A percentile compares a stretch with the other conserved stretches of the same genome.
Conservation (phyloP, 2,329 filamentous ascomycete species). For the Aspergillus clavatus region DNA sequence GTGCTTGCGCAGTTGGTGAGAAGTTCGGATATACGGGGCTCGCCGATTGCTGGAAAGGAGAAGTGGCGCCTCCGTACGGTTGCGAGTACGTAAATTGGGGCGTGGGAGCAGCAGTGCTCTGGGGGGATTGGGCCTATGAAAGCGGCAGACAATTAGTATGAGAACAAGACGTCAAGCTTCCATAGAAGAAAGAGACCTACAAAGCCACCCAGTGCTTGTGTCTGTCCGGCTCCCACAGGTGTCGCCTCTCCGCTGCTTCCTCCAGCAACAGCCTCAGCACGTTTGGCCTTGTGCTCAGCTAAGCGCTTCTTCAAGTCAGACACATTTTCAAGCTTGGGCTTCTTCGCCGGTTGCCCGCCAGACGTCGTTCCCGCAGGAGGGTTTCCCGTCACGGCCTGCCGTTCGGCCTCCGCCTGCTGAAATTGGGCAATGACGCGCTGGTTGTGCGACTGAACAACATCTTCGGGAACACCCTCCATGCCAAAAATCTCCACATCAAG, state of each 20-base stretch:
- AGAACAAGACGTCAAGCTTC: constrained; percentile 1
- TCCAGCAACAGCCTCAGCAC: constrained; percentile 55
- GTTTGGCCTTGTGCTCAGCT: constrained; percentile 68
- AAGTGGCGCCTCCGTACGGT: constrained; percentile 38
- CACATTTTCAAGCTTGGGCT: constrained; percentile 66
- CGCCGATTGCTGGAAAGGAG: constrained; percentile 42
- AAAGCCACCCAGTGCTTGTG: constrained; percentile 51
- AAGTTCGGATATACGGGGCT: constrained; percentile 35
- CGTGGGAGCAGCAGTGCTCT: constrained; percentile 33
- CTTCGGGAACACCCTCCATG: constrained; percentile 92
- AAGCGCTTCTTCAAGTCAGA: constrained; percentile 77
- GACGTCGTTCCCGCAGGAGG: constrained; percentile 59
- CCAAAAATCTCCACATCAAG: constrained; percentile 95
- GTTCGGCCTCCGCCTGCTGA: constrained; percentile 78
- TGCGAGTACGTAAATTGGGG: constrained; percentile 36
- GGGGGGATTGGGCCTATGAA: constrained; percentile 39
- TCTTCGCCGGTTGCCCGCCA: constrained; percentile 50
- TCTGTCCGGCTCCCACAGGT: constrained; percentile 46
- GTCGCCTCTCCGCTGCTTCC: constrained; percentile 55
- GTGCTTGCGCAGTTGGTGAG: constrained; percentile 32
- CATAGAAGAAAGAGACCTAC: constrained; percentile 47
- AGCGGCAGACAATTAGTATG: constrained; percentile 3
- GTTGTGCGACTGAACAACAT: constrained; percentile 75
- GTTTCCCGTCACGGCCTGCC: constrained; percentile 77
- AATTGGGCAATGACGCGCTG: constrained; percentile 81